Evolutionary conservation across 2,329 filamentous ascomycete species (phyloP).

Genomic region (Xylaria sp.): DNA sequence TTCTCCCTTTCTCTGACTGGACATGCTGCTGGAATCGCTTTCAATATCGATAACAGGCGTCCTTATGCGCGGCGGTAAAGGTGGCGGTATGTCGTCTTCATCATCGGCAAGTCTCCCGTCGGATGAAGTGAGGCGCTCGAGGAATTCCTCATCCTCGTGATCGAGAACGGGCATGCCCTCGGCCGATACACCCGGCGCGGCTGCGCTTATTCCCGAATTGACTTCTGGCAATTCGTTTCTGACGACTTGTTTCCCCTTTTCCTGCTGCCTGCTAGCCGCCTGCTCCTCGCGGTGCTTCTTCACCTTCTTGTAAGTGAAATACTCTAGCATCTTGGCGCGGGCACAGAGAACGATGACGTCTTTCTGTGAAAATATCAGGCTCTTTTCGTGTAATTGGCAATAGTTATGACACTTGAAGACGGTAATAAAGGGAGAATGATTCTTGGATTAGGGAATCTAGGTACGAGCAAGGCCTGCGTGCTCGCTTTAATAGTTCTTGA

Average conservation of each 20-base stretch:
- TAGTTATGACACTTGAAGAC: background rate
- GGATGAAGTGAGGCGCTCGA: slow-evolving; percentile 47
- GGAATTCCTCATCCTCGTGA: slow-evolving; percentile 53
- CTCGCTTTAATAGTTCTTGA: background rate
- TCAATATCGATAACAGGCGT: slow-evolving; percentile 48
- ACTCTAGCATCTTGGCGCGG: slow-evolving; percentile 51
- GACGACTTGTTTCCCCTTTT: slow-evolving; percentile 23
- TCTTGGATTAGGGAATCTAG: background rate
- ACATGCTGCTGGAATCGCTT: slow-evolving; percentile 37
- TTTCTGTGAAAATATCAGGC: background rate
- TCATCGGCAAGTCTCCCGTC: slow-evolving; percentile 33
- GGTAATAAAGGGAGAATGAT: background rate
- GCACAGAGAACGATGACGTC: background rate
- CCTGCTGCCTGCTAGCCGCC: slow-evolving; percentile 26
- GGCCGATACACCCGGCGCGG: slow-evolving; percentile 15
- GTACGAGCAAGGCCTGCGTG: background rate
- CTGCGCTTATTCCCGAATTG: background rate
- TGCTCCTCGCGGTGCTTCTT: slow-evolving; percentile 55
- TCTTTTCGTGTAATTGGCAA: background rate
- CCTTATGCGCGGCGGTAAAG: slow-evolving; percentile 50
- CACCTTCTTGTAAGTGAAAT: slow-evolving; percentile 56
- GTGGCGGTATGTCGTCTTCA: slow-evolving; percentile 43
- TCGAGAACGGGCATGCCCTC: slow-evolving; percentile 44
- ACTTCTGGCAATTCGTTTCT: slow-evolving; percentile 19
- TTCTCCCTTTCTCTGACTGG: slow-evolving; percentile 31